These are phyloP conservation scores for Austroboletus olivaceoglutinosus DNA, from an alignment of 1,284 basidiomycete species.

Conservation along the genomic window DNA sequence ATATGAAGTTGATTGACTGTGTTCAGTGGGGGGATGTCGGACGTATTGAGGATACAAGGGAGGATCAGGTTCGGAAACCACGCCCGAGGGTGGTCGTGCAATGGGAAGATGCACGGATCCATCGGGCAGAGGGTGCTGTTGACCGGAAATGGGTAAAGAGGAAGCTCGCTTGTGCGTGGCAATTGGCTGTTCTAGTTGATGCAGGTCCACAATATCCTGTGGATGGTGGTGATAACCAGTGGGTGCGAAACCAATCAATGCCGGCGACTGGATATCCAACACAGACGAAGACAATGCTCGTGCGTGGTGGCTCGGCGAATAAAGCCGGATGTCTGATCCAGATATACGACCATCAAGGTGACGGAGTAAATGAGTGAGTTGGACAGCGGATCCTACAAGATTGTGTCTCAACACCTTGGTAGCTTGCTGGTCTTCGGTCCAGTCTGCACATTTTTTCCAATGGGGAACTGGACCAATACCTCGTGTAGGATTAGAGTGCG, in stretches of 20 bases:
- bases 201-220: conserved; percentile 8
- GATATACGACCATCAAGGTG: conserved; percentile 42
- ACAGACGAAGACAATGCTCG: conserved; percentile 29
- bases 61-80: conserved; percentile 10
- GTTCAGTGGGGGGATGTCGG: conserved; percentile 5
- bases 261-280: conserved; percentile 43
- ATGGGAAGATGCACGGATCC: conserved; percentile 10
- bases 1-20: conserved; percentile 19
- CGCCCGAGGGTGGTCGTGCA: conserved; percentile 8
- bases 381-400: conserved; percentile 61
- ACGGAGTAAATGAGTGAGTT: conserved; percentile 57
- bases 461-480: conserved; percentile 37
- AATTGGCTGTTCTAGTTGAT: conserved; percentile 7
- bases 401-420: conserved; percentile 63
- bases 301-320: conserved; percentile 33
- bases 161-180: conserved; percentile 19
- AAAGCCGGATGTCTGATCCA: conserved; percentile 40
- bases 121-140: conserved; percentile 11
- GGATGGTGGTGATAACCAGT: conserved; percentile 17
- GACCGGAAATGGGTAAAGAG: conserved; percentile 11
- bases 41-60: conserved; percentile 20
- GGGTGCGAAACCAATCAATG: conserved; percentile 27
- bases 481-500: conserved; percentile 29
- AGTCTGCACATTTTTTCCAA: conserved; percentile 71
- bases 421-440: conserved; percentile 76